Evolutionary conservation across 2,329 filamentous ascomycete genomes (phyloP).

Genomic region (Clarireedia monteithiana): DNA sequence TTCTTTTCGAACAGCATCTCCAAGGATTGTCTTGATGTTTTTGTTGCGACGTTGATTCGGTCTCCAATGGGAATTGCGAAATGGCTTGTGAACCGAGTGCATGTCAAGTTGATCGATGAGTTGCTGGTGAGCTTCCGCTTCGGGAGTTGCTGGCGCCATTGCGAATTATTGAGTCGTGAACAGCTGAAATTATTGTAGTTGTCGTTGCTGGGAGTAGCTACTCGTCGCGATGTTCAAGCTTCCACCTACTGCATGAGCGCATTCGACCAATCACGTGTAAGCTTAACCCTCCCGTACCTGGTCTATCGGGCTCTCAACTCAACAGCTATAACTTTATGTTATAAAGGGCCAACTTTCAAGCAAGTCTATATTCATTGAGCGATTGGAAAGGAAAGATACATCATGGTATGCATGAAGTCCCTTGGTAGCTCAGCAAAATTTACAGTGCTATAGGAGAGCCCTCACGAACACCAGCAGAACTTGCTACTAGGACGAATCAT

Average conservation of each 20-base stretch:
- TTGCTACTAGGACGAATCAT: slow-evolving; percentile 90
- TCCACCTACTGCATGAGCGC: too few species aligned
- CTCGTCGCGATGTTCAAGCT: not conserved
- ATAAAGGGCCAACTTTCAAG: too few species aligned
- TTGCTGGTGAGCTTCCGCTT: slow-evolving; percentile 63
- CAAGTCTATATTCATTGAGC: too few species aligned
- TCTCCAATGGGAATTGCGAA: slow-evolving; percentile 86
- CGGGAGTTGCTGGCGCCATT: slow-evolving; percentile 26
- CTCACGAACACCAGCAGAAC: slow-evolving; percentile 96
- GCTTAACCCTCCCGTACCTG: too few species aligned
- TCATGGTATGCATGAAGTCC: slow-evolving; percentile 11
- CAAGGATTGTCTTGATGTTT: slow-evolving; percentile 93
- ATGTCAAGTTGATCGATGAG: slow-evolving; percentile 92
- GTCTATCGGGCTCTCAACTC: too few species aligned
- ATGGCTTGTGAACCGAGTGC: slow-evolving; percentile 75
- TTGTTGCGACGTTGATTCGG: slow-evolving; percentile 95
- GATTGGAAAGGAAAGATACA: not conserved
- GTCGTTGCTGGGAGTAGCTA: not conserved
- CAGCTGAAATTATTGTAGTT: not conserved
- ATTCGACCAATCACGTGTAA: too few species aligned
- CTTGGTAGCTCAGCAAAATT: not conserved
- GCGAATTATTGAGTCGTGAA: not conserved
- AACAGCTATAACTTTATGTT: too few species aligned
- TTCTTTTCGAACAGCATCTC: slow-evolving; percentile 81
- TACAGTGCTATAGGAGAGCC: slow-evolving; percentile 61